Percentiles rank a stretch among this genome's conserved stretches.
phyloP scores from a whole-genome alignment of 2,329 filamentous ascomycete genomes.

The Aspergillus vadensis region DNA sequence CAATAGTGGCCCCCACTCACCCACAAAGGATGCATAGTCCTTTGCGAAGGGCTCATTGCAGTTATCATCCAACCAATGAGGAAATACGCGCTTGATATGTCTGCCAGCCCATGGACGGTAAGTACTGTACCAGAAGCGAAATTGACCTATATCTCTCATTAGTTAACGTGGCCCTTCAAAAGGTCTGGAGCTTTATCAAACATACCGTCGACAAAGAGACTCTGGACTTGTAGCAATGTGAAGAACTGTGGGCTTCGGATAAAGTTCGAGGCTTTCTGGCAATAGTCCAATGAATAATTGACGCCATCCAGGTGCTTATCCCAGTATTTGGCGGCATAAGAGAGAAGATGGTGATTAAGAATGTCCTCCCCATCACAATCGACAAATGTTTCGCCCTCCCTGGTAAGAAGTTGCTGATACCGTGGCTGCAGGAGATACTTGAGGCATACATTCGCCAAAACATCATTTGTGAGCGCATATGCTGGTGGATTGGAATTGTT shows the following conservation, averaged over 20 bases:
- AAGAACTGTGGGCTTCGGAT: neutral
- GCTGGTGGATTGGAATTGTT: neutral
- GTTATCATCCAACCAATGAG: conserved; percentile 5
- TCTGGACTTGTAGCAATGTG: conserved; percentile 8
- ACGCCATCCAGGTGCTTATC: conserved; percentile 4
- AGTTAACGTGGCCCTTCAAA: neutral
- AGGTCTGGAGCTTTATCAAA: no score
- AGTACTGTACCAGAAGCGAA: neutral
- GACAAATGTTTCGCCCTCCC: neutral
- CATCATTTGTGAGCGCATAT: neutral
- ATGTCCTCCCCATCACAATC: neutral
- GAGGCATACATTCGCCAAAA: conserved; percentile 3
- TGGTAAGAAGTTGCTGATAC: neutral
- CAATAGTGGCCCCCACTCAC: conserved; percentile 6
- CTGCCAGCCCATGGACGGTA: neutral
- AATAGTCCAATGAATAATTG: neutral
- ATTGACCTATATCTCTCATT: neutral
- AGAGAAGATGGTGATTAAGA: conserved; percentile 1
- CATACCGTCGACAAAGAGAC: conserved; percentile 1
- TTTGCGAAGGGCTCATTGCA: neutral
- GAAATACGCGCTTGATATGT: conserved; percentile 3
- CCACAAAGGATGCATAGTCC: conserved; percentile 5
- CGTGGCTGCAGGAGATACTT: conserved; percentile 7
- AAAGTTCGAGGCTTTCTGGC: neutral
- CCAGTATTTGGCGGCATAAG: conserved; percentile 12